Conservation (phyloP, 345 rosid genomes). For the Eutrema japonicum region DNA sequence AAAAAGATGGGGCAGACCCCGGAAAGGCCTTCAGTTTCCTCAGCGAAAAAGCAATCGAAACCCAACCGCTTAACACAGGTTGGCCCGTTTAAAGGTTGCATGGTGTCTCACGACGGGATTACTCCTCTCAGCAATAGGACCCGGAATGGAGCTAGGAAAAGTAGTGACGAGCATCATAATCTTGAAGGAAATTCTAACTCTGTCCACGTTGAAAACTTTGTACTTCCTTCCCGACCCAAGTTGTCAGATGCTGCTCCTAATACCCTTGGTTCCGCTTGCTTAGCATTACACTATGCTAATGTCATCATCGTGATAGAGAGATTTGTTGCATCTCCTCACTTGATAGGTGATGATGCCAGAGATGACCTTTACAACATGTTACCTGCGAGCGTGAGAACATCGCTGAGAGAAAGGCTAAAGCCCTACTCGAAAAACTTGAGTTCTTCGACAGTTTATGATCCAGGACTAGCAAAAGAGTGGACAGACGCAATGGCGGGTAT, state of each 20-base stretch:
- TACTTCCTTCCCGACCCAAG: constrained; percentile 48
- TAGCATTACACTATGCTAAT: constrained; percentile 93
- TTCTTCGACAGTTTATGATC: constrained; percentile 59
- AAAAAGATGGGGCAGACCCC: constrained; percentile 64
- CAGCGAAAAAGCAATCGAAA: constrained; percentile 56
- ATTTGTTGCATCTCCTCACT: constrained; percentile 87
- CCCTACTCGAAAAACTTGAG: constrained; percentile 72
- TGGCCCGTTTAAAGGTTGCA: constrained; percentile 89
- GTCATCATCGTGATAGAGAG: constrained; percentile 89
- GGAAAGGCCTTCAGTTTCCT: constrained; percentile 47
- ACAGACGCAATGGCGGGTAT: constrained; percentile 73
- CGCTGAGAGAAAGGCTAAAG: constrained; percentile 71
- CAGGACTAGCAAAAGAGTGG: constrained; percentile 81
- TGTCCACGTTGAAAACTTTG: constrained; percentile 25
- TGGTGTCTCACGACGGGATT: constrained; percentile 51
- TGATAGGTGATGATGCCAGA: constrained; percentile 93
- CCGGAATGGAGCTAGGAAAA: constrained; percentile 49
- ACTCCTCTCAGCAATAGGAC: constrained; percentile 49
- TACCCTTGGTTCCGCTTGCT: constrained; percentile 87
- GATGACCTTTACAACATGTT: constrained; percentile 96
- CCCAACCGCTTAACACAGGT: constrained; percentile 66
- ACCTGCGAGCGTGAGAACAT: constrained; percentile 74
- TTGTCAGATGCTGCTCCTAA: constrained; percentile 73
- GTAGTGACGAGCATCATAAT: constrained; percentile 40
- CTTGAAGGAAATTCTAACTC: constrained; percentile 33